Percentiles rank a stretch among this genome's conserved stretches.
These are phyloP conservation scores for Penicillium paxilli DNA, from an alignment of 495 filamentous ascomycete species.

Conservation along the genomic window DNA sequence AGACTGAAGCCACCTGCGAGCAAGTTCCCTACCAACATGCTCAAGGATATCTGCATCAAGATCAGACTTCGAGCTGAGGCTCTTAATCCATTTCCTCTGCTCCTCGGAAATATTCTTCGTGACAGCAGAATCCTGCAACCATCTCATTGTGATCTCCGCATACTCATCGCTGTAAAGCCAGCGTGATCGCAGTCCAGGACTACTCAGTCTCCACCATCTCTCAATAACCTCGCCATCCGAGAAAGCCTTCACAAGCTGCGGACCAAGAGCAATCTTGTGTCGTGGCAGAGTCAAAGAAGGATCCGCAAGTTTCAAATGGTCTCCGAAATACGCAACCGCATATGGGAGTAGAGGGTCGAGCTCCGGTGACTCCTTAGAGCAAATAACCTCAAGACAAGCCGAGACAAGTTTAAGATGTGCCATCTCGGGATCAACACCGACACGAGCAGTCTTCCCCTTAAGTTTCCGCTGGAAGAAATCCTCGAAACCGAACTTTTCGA, in stretches of 20 bases:
- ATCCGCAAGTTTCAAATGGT: constrained; percentile 8
- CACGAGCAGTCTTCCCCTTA: constrained; percentile 8
- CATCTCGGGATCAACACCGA: constrained; percentile 10
- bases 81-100: constrained; percentile 16
- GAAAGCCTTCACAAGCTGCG: constrained; percentile 12
- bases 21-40: constrained; percentile 9
- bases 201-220: constrained; percentile 11
- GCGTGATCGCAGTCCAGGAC: background rate
- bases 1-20: constrained; percentile 13
- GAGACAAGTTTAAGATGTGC: constrained; percentile 3
- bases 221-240: constrained; percentile 4
- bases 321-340: background rate
- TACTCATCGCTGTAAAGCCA: constrained; percentile 14
- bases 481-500: constrained; percentile 20
- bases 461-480: constrained; percentile 21
- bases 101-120: constrained; percentile 14
- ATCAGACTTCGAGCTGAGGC: constrained; percentile 19
- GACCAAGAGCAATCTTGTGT: constrained; percentile 10
- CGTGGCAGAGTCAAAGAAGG: constrained; percentile 15
- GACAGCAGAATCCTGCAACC: constrained; percentile 22
- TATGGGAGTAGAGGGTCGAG: background rate
- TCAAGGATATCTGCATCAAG: constrained; percentile 24
- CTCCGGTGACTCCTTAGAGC: background rate
- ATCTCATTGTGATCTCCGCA: constrained; percentile 9
- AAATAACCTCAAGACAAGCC: constrained; percentile 5